Conservation (phyloP, 768 basidiomycete genomes). For the Kwoniella sp. region DNA sequence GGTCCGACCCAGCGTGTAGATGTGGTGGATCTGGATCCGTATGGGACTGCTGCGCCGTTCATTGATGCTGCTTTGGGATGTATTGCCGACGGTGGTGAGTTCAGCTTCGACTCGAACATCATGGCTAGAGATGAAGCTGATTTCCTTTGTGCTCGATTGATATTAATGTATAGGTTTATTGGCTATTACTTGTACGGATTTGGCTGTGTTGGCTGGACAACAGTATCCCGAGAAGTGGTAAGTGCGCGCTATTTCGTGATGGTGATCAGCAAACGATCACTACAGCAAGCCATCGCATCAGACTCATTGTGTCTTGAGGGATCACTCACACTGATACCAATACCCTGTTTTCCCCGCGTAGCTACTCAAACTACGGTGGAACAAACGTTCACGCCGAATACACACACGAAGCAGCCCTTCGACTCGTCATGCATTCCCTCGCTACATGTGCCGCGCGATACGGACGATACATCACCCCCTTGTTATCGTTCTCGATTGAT, state of each 20-base stretch:
- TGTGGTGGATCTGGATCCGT: slow-evolving; percentile 96
- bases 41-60: slow-evolving; percentile 95
- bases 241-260: slow-evolving; percentile 23
- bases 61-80: slow-evolving; percentile 91
- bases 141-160: no score
- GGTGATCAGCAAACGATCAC: no score
- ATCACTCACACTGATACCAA: slow-evolving; percentile 4
- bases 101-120: slow-evolving; percentile 1
- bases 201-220: slow-evolving; percentile 85
- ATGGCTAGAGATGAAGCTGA: no score
- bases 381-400: slow-evolving; percentile 88
- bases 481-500: slow-evolving; percentile 89
- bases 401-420: slow-evolving; percentile 88
- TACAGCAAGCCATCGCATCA: no score
- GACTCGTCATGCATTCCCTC: slow-evolving; percentile 82
- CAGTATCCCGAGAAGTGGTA: slow-evolving; percentile 98
- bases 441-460: slow-evolving; percentile 87
- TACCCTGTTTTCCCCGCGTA: background rate
- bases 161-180: slow-evolving; percentile 67
- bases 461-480: slow-evolving; percentile 80
- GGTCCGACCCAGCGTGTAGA: slow-evolving; percentile 68
- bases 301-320: background rate
- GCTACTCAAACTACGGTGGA: slow-evolving; percentile 94
- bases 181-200: slow-evolving; percentile 94
- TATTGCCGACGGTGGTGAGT: slow-evolving; percentile 78